Percentiles rank a stretch among this genome's conserved stretches.
Conservation (phyloP, 2,329 filamentous ascomycete species). For the Aphanoascus verrucosus region DNA sequence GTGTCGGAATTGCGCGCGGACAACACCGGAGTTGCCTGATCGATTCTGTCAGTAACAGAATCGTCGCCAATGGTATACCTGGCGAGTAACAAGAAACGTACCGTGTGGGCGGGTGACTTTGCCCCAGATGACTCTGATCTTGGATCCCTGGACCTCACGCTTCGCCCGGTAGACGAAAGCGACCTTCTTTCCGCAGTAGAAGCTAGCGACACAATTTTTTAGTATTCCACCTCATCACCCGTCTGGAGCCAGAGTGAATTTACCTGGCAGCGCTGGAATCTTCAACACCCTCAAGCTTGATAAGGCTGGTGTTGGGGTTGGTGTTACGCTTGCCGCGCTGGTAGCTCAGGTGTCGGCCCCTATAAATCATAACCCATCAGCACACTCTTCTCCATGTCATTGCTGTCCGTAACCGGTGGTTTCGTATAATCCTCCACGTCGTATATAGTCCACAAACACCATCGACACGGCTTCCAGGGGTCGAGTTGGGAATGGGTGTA, state of each 20-base stretch:
- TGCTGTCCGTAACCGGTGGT: not conserved
- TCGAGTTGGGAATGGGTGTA: conserved; percentile 14
- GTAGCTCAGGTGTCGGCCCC: conserved; percentile 97
- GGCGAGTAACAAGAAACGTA: conserved; percentile 38
- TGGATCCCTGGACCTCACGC: conserved; percentile 90
- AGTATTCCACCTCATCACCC: conserved; percentile 4
- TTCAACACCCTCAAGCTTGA: conserved; percentile 98
- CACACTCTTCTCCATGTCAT: conserved; percentile 6
- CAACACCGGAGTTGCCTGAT: conserved; percentile 89
- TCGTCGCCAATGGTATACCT: not conserved
- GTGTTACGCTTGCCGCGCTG: conserved; percentile 88
- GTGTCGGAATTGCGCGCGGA: conserved; percentile 91
- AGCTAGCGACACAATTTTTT: conserved; percentile 37
- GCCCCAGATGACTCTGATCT: conserved; percentile 99
- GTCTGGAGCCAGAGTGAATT: conserved; percentile 27
- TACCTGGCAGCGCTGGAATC: conserved; percentile 80
- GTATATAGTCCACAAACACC: not conserved
- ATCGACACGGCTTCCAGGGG: not conserved
- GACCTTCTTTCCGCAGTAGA: conserved; percentile 98
- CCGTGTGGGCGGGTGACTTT: conserved; percentile 94
- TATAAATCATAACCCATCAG: conserved; percentile 33
- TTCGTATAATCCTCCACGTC: not conserved
- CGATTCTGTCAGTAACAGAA: conserved; percentile 4
- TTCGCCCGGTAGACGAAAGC: conserved; percentile 96
- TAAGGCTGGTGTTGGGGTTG: conserved; percentile 79